Evolutionary conservation across 768 basidiomycete species (phyloP), one percentile per base, ranked within the genome.

Genomic region (Baorangia bicolor): DNA sequence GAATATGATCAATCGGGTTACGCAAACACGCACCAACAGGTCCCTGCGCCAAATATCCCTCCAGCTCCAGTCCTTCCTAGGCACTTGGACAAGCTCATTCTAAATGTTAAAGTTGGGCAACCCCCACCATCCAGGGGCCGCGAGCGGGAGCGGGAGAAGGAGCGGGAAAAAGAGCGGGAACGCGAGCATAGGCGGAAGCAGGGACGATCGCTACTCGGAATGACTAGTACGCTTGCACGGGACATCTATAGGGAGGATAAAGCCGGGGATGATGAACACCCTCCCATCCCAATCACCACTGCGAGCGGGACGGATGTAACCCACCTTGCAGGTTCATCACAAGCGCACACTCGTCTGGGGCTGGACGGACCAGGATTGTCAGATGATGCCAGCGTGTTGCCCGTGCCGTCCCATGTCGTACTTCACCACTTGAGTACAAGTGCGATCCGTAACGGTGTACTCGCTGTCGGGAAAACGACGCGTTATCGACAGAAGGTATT

Each of bases 391-490:
- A 88, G 87, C 45, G 93, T 98, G 53, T 73, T 98, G 59, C 89
- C 96, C 16, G 92, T 97, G 21, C 95, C 95, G 21, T 89, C 86
- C 35, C 95, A 98, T 75, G 92, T 93, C 35, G 93, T 98, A 23
- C 76, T 98, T 60, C 94, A 97, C 64, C 95, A 98, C 72, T 73
- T 98, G 64, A 92, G 92, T 58, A 97, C 95, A 58, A 96, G 93
- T 65, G 94, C 95, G 49, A 98, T 98, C 58, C 81, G 86, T 72
- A 94, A 94, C 69, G 94, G 93, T 8, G 92, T 96, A 43, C 73
- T 98, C 46, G 94, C 94, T 37, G 94, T 98, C 6, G 94, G 87
- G 27, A 92, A 85, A 56, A 98, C 95, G 54, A 94, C 88, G 48
- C 77, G 95, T 68, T 98, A 97, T 76, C 78, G 86, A 73, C 84